Conservation (phyloP, 192 early-diverging fungal species). For the Coemansia sp. region DNA sequence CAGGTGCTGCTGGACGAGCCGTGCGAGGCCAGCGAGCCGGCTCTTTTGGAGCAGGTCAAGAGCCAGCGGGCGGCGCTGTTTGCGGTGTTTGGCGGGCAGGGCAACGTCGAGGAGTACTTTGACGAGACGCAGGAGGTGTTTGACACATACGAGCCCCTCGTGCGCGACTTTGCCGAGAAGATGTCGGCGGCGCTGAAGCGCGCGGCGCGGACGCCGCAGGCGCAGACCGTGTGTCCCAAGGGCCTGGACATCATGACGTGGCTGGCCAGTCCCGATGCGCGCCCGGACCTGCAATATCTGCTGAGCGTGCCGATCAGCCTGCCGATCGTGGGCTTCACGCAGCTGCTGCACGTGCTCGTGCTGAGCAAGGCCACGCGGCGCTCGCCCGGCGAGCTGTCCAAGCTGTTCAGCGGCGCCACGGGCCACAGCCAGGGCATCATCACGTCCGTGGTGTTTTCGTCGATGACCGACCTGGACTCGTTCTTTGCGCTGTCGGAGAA, state of each 20-base stretch:
- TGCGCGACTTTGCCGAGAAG: constrained; percentile 71
- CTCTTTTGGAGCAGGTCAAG: constrained; percentile 67
- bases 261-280: constrained; percentile 73
- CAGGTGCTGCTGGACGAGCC: constrained; percentile 59
- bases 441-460: constrained; percentile 85
- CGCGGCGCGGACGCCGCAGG: constrained; percentile 60
- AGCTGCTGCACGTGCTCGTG: constrained; percentile 86
- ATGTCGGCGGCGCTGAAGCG: constrained; percentile 69
- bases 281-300: constrained; percentile 77
- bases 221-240: constrained; percentile 69
- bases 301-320: constrained; percentile 78
- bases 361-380: constrained; percentile 67
- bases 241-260: constrained; percentile 83
- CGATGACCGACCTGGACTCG: constrained; percentile 75
- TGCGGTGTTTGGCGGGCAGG: constrained; percentile 96
- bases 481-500: constrained; percentile 82
- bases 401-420: constrained; percentile 68
- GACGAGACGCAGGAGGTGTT: constrained; percentile 81
- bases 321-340: constrained; percentile 88
- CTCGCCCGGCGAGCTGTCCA: constrained; percentile 59
- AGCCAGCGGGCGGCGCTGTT: constrained; percentile 63
- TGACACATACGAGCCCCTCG: constrained; percentile 75
- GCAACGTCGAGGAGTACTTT: constrained; percentile 93
- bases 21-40: constrained; percentile 38
- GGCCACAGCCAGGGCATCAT: constrained; percentile 95